These are phyloP conservation scores for Trichoderma erinaceum DNA, from an alignment of 495 filamentous ascomycete species.

Conservation along the genomic window DNA sequence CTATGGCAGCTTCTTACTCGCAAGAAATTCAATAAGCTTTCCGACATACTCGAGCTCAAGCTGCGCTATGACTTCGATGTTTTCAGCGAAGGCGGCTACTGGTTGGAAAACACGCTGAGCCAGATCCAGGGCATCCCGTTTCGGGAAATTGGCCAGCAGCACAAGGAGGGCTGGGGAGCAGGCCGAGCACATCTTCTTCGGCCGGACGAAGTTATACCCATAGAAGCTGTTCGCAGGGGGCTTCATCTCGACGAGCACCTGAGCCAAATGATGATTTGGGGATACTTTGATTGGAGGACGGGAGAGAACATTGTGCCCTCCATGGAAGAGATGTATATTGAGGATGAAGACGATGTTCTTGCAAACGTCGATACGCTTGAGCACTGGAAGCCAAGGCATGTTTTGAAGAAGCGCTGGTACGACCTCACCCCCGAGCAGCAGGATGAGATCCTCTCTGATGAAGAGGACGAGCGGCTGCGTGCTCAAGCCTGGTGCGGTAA, in stretches of 20 bases:
- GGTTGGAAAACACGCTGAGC: constrained; percentile 17
- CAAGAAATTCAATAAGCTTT: constrained; percentile 27
- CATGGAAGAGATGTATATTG: constrained; percentile 40
- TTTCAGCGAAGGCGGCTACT: constrained; percentile 1
- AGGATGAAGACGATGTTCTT: constrained; percentile 31
- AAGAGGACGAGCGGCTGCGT: constrained; percentile 18
- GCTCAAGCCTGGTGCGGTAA: constrained; percentile 3
- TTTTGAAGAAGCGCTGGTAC: constrained; percentile 29
- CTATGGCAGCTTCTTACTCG: constrained; percentile 46
- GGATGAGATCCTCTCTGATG: constrained; percentile 23
- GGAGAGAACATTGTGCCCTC: constrained; percentile 32
- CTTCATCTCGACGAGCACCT: constrained; percentile 40
- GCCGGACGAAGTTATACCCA: constrained; percentile 51
- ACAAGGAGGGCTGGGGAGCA: constrained; percentile 47
- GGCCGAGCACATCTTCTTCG: constrained; percentile 37
- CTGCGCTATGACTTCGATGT: constrained; percentile 34
- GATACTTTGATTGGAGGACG: constrained; percentile 44
- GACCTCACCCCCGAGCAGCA: constrained; percentile 24
- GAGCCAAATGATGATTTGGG: constrained; percentile 47
- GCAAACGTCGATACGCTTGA: constrained; percentile 17
- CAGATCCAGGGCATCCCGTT: constrained; percentile 37
- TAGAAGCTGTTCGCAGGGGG: constrained; percentile 43
- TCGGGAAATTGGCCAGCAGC: constrained; percentile 41
- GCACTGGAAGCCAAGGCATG: constrained; percentile 33
- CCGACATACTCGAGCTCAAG: constrained; percentile 43